Evolutionary conservation across 768 basidiomycete genomes (phyloP), one percentile per base, ranked within the genome.

Genomic region (Suillus cothurnatus): DNA sequence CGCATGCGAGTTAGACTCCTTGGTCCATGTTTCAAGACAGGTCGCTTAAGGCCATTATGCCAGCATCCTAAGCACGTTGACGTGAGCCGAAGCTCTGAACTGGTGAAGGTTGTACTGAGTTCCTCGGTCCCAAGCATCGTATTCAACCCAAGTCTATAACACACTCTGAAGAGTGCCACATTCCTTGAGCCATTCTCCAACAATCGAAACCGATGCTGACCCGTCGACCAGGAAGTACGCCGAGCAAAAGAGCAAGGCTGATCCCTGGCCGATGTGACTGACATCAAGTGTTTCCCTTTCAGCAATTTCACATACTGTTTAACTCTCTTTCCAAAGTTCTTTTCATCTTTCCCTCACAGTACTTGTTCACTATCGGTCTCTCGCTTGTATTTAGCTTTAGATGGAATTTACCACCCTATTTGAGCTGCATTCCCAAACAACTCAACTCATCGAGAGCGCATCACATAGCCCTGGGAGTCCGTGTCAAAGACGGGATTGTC

Each of bases 381-480:
- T 87, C 82, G 85, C 86, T 85, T 81, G 81, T 89, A 88, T 89
- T 88, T 89, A 89, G 87, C 87, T 86, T 89, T 90, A 89, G 88
- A 90, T 87, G 88, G 87, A 88, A 84, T 88, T 88, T 86, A 89
- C 88, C 88, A 87, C 87, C 87, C 88, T 79, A 84, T 71, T 89
- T 83, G 88, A 86, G 88, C 88, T 88, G 88, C 88, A 89, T 88
- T 89, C 86, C 86, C 87, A 89, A 89, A 88, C 88, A 88, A 89
- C 88, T 85, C 87, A 86, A 90, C 88, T 89, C 87, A 82, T 88
- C 77, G 87, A 89, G 84, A 85, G 86, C 80, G 80, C 82, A 86
- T 86, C 87, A 88, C 85, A 87, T 79, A 78, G 84, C 81, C 80
- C 80, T 82, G 82, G 80, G 71, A 78, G 82, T 85, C 85, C 81